Evolutionary conservation across 768 basidiomycete species (phyloP), one percentile per base, ranked within the genome.

Genomic region (Gautieria morchelliformis): DNA sequence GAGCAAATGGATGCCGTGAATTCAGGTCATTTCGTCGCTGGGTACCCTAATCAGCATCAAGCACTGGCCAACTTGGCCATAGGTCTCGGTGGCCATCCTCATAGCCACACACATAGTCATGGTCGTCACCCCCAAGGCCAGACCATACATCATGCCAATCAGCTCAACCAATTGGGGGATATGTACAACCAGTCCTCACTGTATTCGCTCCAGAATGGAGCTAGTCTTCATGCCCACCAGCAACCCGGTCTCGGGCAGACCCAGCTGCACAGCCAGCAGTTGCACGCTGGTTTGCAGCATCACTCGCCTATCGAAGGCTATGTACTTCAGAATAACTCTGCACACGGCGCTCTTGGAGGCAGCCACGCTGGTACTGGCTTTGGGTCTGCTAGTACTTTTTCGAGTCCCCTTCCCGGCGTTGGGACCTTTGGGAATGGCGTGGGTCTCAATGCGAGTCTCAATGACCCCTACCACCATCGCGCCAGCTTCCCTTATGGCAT

Each of bases 401-500:
- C 56, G 17, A 57, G 32, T 37, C 51, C 51, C 4, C 27, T 57
- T 40, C 27, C 80, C 41, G 75, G 77, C 59, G 75, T 78, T 53
- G 78, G 82, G 27, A 65, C 70, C 20, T 80, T 76, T 62, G 68
- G 68, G 60, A 84, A 81, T 66, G 69, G 68, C 60, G 70, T 75
- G 59, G 74, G 75, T 55, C 67, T 78, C 59, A 70, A 83, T 41
- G 75, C 68, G 46, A 73, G 80, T 41, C 73, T 85, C 65, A 81
- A 75, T 64, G 88, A 89, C 70, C 86, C 85, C 35, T 91, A 91
- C 75, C 51, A 52, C 20, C 51, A 87, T 73, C 75, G 81, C 67
- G 74, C 82, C 48, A 73, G 75, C 61, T 91, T 85, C 65, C 84
- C 83, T 58, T 91, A 91, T 65, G 83, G 85, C 67, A 88, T 89